Evolutionary conservation across 2,329 filamentous ascomycete genomes (phyloP), one percentile per base, ranked within the genome.

Genomic region (Pseudogymnoascus sp.): DNA sequence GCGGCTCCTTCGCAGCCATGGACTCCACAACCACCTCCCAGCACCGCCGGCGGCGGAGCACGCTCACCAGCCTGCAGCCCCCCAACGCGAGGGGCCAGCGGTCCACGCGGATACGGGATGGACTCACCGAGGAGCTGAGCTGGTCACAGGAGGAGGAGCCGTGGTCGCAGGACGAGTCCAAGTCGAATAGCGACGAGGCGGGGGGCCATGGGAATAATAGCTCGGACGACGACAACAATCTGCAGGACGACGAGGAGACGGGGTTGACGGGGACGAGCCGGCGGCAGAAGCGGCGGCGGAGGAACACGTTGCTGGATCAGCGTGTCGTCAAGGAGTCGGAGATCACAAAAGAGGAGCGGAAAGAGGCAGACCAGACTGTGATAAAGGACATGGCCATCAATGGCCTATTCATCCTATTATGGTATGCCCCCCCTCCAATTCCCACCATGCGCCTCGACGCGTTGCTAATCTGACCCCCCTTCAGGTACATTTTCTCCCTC

Each of bases 181-280:
- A 62, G 36, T 71, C 66, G 37, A 69, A 68, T 1, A 73, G 77
- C 67, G 79, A 81, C 62, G 84, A 86, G 68, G 79, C 84, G 69
- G 83, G 86, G 72, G 83, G 86, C 72, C 73, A 84, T 70, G 80
- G 81, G 69, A 76, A 81, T 67, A 76, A 85, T 68, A 81, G 85
- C 62, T 86, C 86, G 29, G 88, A 91, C 68, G 87, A 91, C 67
- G 89, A 89, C 57, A 14, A 23, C 18, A 14, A 45, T 12, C 74
- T 90, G 29, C 85, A 90, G 66, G 90, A 93, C 69, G 93, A 97
- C 72, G 93, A 96, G 77, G 93, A 97, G 80, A 90, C 90, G 1
- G 93, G 92, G 0, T 79, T 97, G 69, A 96, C 91, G 39, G 82
- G 83, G 66, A 83, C 86, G 71, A 89, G 93, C 70, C 84, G 85